phyloP scores from a whole-genome alignment of 2,329 filamentous ascomycete genomes.

The Aspergillus vadensis region DNA sequence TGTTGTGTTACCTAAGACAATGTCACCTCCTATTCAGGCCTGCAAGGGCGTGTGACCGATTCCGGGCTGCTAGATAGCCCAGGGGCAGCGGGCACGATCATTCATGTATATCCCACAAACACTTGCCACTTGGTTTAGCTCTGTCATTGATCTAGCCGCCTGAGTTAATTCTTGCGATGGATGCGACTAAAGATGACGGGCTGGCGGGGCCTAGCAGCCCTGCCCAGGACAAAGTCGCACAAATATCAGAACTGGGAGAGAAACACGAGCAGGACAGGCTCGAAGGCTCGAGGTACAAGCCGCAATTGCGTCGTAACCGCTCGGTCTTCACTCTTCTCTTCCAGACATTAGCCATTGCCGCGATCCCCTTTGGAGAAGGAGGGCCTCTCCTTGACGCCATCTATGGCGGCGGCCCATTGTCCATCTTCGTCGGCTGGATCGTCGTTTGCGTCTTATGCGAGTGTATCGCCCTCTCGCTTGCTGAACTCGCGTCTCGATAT shows the following conservation, averaged over 20 bases:
- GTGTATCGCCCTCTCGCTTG: constrained; percentile 54
- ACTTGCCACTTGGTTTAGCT: background rate
- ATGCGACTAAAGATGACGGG: background rate
- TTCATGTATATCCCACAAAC: background rate
- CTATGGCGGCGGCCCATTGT: constrained; percentile 49
- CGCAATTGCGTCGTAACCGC: constrained; percentile 60
- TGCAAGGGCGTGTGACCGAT: constrained; percentile 6
- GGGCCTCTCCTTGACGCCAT: constrained; percentile 44
- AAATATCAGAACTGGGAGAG: constrained; percentile 18
- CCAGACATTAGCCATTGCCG: constrained; percentile 62
- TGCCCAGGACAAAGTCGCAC: background rate
- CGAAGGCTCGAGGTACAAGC: constrained; percentile 58
- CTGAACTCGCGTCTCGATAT: constrained; percentile 55
- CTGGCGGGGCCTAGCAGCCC: background rate
- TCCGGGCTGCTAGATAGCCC: background rate
- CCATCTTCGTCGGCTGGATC: constrained; percentile 61
- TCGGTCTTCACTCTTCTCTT: constrained; percentile 63
- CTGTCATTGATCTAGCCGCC: background rate
- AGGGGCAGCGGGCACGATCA: background rate
- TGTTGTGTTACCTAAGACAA: background rate
- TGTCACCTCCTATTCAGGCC: background rate
- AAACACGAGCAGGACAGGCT: constrained; percentile 35
- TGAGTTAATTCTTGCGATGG: background rate
- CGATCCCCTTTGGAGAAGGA: constrained; percentile 58
- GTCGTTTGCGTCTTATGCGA: constrained; percentile 57